Conservation (phyloP, 2,329 filamentous ascomycete species). For the Fusarium subtropicale region DNA sequence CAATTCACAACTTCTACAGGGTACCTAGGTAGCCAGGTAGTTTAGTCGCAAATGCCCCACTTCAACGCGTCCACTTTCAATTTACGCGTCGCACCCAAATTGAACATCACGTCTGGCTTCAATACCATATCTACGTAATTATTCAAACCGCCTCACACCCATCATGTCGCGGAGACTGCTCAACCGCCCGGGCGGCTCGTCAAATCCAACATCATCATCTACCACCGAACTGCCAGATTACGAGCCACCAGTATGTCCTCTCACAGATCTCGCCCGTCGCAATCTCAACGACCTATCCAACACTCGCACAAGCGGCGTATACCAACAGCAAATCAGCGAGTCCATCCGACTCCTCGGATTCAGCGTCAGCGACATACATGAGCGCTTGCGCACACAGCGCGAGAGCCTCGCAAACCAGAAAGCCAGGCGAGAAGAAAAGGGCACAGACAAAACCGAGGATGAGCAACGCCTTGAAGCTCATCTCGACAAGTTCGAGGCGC, state of each 20-base stretch:
- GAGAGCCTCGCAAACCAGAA: conserved; percentile 49
- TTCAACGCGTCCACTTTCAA: conserved; percentile 16
- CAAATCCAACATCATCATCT: conserved; percentile 7
- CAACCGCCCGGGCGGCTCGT: conserved; percentile 43
- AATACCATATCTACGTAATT: conserved; percentile 14
- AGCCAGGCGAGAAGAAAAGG: conserved; percentile 54
- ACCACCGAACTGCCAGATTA: conserved; percentile 60
- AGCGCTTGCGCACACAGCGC: conserved; percentile 55
- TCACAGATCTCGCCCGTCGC: conserved; percentile 55
- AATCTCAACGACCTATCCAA: conserved; percentile 58
- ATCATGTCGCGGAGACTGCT: conserved; percentile 52
- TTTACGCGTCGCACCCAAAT: conserved; percentile 26
- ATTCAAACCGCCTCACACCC: not conserved
- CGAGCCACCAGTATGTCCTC: conserved; percentile 60
- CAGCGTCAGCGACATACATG: conserved; percentile 63
- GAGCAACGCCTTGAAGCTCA: conserved; percentile 56
- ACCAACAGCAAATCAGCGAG: conserved; percentile 60
- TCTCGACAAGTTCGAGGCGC: conserved; percentile 53
- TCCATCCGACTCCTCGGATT: conserved; percentile 58
- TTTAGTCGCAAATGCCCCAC: not conserved
- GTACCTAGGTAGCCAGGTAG: not conserved
- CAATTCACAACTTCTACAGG: not conserved
- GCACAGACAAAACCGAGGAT: conserved; percentile 51
- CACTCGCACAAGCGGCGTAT: conserved; percentile 55
- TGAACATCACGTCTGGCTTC: conserved; percentile 1